Conservation (phyloP, 2,329 filamentous ascomycete genomes). For the Pseudopithomyces maydicus region DNA sequence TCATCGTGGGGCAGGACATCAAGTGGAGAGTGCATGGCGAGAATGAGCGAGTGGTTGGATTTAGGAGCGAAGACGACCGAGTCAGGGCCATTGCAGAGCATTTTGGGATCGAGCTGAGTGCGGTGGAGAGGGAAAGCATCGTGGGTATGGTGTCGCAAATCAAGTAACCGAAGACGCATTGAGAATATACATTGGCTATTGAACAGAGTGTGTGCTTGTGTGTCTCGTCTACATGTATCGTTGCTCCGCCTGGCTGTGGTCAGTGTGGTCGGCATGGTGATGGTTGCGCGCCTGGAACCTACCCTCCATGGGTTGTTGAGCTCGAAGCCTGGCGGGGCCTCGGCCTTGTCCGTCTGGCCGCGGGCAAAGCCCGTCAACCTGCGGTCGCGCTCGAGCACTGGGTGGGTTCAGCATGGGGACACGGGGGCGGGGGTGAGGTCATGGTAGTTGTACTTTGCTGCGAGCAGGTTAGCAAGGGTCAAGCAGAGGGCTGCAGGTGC, state of each 20-base stretch:
- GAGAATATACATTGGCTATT: conserved; percentile 12
- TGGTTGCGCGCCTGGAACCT: conserved; percentile 31
- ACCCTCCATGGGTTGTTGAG: conserved; percentile 72
- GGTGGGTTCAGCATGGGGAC: conserved; percentile 29
- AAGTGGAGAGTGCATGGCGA: conserved; percentile 52
- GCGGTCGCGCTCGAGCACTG: conserved; percentile 71
- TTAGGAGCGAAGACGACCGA: conserved; percentile 51
- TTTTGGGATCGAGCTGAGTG: conserved; percentile 50
- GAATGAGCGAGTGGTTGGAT: conserved; percentile 47
- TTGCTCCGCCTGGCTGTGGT: conserved; percentile 42
- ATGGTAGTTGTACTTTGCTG: conserved; percentile 59
- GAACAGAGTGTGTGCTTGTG: conserved; percentile 10
- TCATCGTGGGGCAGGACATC: conserved; percentile 50
- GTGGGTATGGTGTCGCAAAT: conserved; percentile 40
- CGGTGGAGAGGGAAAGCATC: conserved; percentile 47
- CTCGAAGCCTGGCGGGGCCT: conserved; percentile 67
- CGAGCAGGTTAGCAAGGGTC: conserved; percentile 46
- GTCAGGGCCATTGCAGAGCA: conserved; percentile 50
- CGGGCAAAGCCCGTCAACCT: conserved; percentile 65
- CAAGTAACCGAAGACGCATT: conserved; percentile 20
- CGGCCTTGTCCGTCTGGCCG: conserved; percentile 64
- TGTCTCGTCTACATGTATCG: conserved; percentile 39
- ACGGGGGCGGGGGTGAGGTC: conserved; percentile 38
- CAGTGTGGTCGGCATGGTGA: conserved; percentile 20
- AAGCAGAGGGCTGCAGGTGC: conserved; percentile 11